Base-by-base conservation (phyloP, 768 basidiomycete genomes). In the Trichaptum fuscoviolaceum region DNA sequence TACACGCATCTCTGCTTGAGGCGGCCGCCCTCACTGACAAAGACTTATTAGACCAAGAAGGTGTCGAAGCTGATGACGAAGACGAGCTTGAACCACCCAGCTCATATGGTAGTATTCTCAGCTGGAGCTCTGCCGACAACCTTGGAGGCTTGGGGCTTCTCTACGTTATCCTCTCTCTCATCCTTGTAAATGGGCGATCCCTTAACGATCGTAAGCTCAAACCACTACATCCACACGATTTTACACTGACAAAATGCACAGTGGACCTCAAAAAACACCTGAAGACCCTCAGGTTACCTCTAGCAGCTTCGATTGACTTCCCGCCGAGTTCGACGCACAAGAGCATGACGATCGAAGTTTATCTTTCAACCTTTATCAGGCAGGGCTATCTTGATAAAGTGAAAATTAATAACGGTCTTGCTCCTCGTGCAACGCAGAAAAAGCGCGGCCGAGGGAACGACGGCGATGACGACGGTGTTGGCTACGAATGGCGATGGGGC, bases 401-500 rank as follows among this genome's bases (percentile, higher is more conserved):
- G 27, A 80, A 80, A 59, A 75, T 83, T 18, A 88, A 86, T 20
- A 84, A 83, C 24, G 84, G 82, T 60, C 84, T 90, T 2, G 73
- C 80, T 9, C 73, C 80, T 35, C 76, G 78, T n/a, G 79, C 81
- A 23, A 73, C 78, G 5, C 77, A 79, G 77, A 82, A 66, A 20
- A 66, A 59, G 66, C 60, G 64, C 17, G 62, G 69, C 57, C 57
- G 66, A 25, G 65, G 7, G 67, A 67, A 70, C 26, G 76, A 66
- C 9, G 73, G 69, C 25, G 79, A 77, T 42, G 75, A 77, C 23
- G 75, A 77, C 7, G 83, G 80, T 18, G 75, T 76, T 17, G 76
- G 78, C 18, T 85, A 81, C 67, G 92, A 94, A 72, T 94, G 92
- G 93, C 84, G 87, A 20, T 98, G 95, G 95, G 95, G 95, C 2